phyloP scores from a whole-genome alignment of 1,284 basidiomycete species.

The Trichosporon coremiiforme region DNA sequence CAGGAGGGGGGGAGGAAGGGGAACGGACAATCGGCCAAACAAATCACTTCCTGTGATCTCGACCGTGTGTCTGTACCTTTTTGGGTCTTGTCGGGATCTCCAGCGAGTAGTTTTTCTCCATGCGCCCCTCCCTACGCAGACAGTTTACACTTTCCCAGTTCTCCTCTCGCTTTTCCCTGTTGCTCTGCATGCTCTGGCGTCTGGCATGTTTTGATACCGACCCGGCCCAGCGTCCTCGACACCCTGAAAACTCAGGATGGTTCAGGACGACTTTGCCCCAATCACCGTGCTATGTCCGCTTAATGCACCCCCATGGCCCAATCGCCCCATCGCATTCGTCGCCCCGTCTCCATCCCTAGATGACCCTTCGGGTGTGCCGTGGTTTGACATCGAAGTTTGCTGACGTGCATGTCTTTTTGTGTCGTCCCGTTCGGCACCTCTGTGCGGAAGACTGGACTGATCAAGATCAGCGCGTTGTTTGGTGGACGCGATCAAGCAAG shows the following conservation, averaged over 20 bases:
- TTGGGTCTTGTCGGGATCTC: no score
- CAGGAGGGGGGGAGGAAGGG: no score
- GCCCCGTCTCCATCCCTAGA: no score
- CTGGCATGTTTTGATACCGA: neutral
- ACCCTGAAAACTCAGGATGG: no score
- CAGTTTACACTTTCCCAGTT: no score
- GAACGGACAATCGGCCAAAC: neutral
- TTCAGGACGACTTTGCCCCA: neutral
- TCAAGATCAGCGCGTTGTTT: neutral
- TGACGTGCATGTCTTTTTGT: neutral
- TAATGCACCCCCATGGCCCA: neutral
- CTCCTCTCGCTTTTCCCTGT: no score
- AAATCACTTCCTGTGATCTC: neutral
- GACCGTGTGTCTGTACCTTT: no score
- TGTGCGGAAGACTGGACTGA: neutral
- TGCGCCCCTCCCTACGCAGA: no score
- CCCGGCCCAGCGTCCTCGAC: no score
- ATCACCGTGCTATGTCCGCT: neutral
- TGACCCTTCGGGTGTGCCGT: neutral
- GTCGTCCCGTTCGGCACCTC: no score
- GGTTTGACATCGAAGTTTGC: neutral
- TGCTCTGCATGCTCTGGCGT: no score
- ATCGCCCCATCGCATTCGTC: neutral
- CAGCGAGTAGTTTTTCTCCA: no score
- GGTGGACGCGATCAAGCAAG: neutral